These are phyloP conservation scores for Vicia faba DNA, from an alignment of 306 rosid species.

Conservation along the genomic window DNA sequence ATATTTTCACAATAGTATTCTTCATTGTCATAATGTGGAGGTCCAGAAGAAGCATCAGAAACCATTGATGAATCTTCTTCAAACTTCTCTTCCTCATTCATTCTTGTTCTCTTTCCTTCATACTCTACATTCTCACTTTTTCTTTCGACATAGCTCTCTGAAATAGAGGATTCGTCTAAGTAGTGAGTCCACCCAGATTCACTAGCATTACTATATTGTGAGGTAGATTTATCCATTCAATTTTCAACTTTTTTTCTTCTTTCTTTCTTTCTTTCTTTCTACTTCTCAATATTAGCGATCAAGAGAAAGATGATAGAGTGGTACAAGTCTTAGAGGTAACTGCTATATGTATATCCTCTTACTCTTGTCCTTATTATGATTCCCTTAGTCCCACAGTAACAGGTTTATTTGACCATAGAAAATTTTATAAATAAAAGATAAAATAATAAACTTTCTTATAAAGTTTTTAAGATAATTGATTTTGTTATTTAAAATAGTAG, in stretches of 20 bases:
- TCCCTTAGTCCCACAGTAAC: neutral
- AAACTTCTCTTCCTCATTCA: slow-evolving; percentile 52
- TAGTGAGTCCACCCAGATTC: slow-evolving; percentile 97
- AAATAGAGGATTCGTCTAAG: slow-evolving; percentile 64
- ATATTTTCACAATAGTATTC: slow-evolving; percentile 48
- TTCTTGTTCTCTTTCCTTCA: slow-evolving; percentile 33
- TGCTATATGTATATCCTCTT: slow-evolving; percentile 19
- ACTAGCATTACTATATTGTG: slow-evolving; percentile 63
- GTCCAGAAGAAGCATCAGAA: slow-evolving; percentile 95
- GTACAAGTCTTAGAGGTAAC: slow-evolving; percentile 19
- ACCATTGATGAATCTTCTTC: slow-evolving; percentile 81
- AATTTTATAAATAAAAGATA: neutral
- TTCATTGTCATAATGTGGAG: slow-evolving; percentile 63
- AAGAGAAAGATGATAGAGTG: slow-evolving; percentile 31
- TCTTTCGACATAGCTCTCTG: slow-evolving; percentile 44
- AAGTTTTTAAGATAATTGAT: too few species aligned
- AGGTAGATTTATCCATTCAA: slow-evolving; percentile 61
- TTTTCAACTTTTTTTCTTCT: slow-evolving; percentile 30
- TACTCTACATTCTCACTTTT: slow-evolving; percentile 19
- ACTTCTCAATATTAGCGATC: slow-evolving; percentile 30
- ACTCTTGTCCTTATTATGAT: slow-evolving; percentile 31
- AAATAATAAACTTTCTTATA: too few species aligned
- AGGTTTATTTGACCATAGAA: neutral
- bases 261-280: slow-evolving; percentile 24
- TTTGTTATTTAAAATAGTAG: too few species aligned